phyloP scores from a whole-genome alignment of 169 alveolate species.

The Eimeria zaria region DNA sequence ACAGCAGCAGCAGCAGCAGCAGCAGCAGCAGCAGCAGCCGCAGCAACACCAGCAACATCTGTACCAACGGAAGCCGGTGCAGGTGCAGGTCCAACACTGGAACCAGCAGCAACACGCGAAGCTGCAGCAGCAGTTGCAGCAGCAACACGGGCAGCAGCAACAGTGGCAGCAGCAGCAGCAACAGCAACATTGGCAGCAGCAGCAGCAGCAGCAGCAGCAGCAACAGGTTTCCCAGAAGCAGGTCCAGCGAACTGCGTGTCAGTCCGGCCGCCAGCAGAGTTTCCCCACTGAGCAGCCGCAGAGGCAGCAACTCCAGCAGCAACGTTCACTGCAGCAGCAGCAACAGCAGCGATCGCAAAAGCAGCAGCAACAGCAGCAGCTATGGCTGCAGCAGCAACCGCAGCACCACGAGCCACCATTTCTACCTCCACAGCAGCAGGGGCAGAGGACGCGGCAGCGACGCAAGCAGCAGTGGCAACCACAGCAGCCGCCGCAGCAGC shows the following conservation, averaged over 20 bases:
- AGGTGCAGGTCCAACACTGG: neutral
- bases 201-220: neutral
- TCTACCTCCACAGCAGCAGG: neutral
- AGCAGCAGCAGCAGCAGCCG: constrained; percentile 10
- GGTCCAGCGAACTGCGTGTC: neutral
- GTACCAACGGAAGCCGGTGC: neutral
- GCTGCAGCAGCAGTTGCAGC: neutral
- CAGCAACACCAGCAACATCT: neutral
- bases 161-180: constrained; percentile 15
- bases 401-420: neutral
- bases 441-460: constrained; percentile 4
- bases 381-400: neutral
- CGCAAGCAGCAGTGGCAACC: constrained; percentile 9
- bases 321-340: neutral
- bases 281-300: neutral
- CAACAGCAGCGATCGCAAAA: neutral
- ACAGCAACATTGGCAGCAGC: constrained; percentile 25
- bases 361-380: constrained; percentile 1
- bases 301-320: neutral
- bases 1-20: constrained; percentile 1
- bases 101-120: neutral
- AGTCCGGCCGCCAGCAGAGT: constrained; percentile 4
- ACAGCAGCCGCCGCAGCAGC: neutral
- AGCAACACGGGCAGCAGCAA: neutral
- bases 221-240: too few species aligned